Evolutionary conservation across 2,329 filamentous ascomycete species (phyloP).

Genomic region (Parafenestella ontariensis): DNA sequence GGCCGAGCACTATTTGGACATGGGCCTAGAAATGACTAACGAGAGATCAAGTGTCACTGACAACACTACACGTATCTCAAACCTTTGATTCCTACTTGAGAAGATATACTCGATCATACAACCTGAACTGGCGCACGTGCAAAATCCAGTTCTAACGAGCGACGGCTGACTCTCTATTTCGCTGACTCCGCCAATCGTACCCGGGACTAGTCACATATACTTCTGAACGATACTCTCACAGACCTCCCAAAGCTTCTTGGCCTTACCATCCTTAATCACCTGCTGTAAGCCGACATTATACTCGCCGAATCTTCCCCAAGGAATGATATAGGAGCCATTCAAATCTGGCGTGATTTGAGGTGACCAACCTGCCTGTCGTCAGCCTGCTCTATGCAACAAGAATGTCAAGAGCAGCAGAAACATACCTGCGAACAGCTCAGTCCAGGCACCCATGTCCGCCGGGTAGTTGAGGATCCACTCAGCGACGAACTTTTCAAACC

Average conservation of each 20-base stretch:
- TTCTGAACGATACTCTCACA: conserved; percentile 34
- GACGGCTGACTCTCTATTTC: no score
- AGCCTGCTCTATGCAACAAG: background rate
- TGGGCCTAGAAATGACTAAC: no score
- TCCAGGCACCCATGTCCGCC: background rate
- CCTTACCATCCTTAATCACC: conserved; percentile 44
- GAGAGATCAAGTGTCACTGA: no score
- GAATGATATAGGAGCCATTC: conserved; percentile 51
- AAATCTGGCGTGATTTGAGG: conserved; percentile 6
- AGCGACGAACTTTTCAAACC: conserved; percentile 1
- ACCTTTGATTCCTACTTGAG: no score
- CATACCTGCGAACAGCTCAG: background rate
- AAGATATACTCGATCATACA: no score
- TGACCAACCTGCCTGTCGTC: conserved; percentile 10
- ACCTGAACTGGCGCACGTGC: no score
- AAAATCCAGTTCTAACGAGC: no score
- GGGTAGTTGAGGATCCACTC: background rate
- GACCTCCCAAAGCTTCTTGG: conserved; percentile 53
- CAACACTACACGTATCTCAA: no score
- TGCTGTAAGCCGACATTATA: conserved; percentile 20
- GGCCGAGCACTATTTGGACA: no score
- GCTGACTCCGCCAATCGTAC: background rate
- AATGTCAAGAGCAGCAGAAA: background rate
- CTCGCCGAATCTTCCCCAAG: conserved; percentile 51
- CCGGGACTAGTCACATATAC: background rate